Conservation (phyloP, 1,284 basidiomycete genomes). For the Amylostereum chailletii region DNA sequence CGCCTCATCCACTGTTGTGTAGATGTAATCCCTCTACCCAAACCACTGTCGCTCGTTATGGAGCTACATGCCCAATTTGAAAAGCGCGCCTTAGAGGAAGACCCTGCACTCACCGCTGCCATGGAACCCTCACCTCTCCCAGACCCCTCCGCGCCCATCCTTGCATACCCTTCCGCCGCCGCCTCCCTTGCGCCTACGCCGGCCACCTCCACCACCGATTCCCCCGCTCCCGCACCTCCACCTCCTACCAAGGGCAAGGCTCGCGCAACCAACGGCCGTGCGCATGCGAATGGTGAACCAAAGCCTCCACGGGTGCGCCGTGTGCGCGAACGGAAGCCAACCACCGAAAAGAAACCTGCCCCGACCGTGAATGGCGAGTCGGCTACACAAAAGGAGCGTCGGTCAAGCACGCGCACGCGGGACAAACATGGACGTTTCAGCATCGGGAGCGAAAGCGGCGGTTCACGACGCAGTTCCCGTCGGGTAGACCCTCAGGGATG, state of each 20-base stretch:
- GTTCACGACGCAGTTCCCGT: constrained; percentile 9
- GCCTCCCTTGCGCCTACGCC: constrained; percentile 4
- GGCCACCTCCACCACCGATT: no score
- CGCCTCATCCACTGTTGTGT: background rate
- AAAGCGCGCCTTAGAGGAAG: constrained; percentile 47
- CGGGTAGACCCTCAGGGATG: constrained; percentile 8
- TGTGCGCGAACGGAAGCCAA: constrained; percentile 11
- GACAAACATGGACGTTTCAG: constrained; percentile 6
- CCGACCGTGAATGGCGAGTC: constrained; percentile 1
- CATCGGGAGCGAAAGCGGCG: background rate
- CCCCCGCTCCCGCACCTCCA: constrained; percentile 22
- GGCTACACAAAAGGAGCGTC: background rate
- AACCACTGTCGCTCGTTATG: constrained; percentile 51
- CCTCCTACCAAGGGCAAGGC: constrained; percentile 27
- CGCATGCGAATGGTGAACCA: constrained; percentile 29
- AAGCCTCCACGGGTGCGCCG: constrained; percentile 22
- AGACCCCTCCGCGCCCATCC: constrained; percentile 9
- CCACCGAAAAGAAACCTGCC: background rate
- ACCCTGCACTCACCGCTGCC: constrained; percentile 42
- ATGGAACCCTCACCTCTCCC: constrained; percentile 9
- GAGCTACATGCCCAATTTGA: constrained; percentile 45
- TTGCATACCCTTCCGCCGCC: background rate
- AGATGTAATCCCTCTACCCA: constrained; percentile 64
- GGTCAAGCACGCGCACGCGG: constrained; percentile 7
- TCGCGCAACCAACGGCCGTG: constrained; percentile 14